Base-by-base conservation (phyloP, 2,329 filamentous ascomycete genomes). In the Cercospora sp. region DNA sequence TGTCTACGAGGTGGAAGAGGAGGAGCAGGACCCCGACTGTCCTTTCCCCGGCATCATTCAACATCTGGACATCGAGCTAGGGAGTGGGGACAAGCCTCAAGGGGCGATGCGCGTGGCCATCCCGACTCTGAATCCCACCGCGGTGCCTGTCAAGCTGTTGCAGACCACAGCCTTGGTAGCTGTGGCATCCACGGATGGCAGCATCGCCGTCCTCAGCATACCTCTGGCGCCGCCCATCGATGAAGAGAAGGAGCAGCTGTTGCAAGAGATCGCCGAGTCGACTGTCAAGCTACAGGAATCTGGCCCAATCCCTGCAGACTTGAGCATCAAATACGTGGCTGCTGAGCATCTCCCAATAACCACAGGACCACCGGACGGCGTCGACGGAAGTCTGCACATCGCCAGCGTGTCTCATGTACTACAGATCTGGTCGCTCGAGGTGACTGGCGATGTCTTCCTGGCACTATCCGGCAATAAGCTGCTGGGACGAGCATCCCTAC, bases 21-120 rank as follows among this genome's bases (percentile, higher is more conserved):
- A 85, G 45, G 87, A 89, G 74, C 77, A 85, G n/a, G 86, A 89
- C 69, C 82, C 84, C 26, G 82, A 84, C 18, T 80, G 83, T 65
- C 86, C 86, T 30, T 88, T 84, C 67, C 81, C 84, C 58, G 79
- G 81, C 23, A 81, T 89, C 63, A 76, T 87, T 36, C 84, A 86
- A 70, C 81, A 85, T 42, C 74, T 89, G 60, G 84, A 88, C 69
- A 81, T 89, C 42, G 79, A 82, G 10, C 79, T 89, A 45, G 85
- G 83, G 65, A 82, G 81, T 57, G 82, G 82, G 51, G 86, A 87
- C 26, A 79, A 87, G 10, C 81, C 86, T 23, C 78, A 87, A 55
- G 84, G 85, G 13, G 72, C 81, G 26, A 77, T 80, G 59, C 68
- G 65, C 7, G 48, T 68, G 5, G 67, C 63, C n/a, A 68, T 63